Evolutionary conservation across 805 yeast genomes (phyloP).

Genomic region (Cyberlindnera mrakii): DNA sequence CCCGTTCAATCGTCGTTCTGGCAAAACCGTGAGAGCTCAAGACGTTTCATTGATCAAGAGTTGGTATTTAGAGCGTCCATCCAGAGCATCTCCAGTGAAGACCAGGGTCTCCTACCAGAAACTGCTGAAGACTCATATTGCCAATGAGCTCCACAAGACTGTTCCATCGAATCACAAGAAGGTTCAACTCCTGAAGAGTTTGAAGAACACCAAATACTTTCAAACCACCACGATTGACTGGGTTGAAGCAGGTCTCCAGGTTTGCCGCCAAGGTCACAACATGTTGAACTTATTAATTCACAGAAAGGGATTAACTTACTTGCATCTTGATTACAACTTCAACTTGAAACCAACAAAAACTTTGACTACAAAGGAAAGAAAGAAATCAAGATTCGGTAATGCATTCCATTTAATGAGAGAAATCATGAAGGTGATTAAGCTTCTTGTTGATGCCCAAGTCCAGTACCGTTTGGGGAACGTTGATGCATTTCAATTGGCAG

Average conservation of each 20-base stretch:
- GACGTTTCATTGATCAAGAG: slow-evolving; percentile 80
- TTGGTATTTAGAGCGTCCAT: slow-evolving; percentile 74
- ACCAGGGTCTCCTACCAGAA: slow-evolving; percentile 86
- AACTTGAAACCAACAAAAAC: slow-evolving; percentile 96
- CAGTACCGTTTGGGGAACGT: slow-evolving; percentile 85
- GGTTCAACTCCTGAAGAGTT: slow-evolving; percentile 52
- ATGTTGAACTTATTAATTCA: slow-evolving; percentile 89
- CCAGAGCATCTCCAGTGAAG: slow-evolving; percentile 58
- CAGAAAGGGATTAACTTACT: slow-evolving; percentile 81
- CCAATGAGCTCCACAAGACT: slow-evolving; percentile 58
- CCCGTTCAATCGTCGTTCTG: slow-evolving; percentile 77
- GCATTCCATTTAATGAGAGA: slow-evolving; percentile 94
- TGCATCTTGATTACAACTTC: slow-evolving; percentile 93
- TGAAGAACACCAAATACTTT: slow-evolving; percentile 79
- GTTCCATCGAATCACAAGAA: slow-evolving; percentile 41
- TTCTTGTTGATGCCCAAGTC: slow-evolving; percentile 89
- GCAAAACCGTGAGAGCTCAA: slow-evolving; percentile 72
- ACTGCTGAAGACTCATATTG: slow-evolving; percentile 67
- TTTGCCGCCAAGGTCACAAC: slow-evolving; percentile 88
- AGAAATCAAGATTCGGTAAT: slow-evolving; percentile 91
- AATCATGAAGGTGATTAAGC: slow-evolving; percentile 72
- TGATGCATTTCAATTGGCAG: slow-evolving; percentile 92
- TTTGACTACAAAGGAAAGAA: slow-evolving; percentile 91
- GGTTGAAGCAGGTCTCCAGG: slow-evolving; percentile 97
- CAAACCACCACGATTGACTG: slow-evolving; percentile 92